Evolutionary conservation across 768 basidiomycete species (phyloP).

Genomic region (Gloeostereum incarnatum): DNA sequence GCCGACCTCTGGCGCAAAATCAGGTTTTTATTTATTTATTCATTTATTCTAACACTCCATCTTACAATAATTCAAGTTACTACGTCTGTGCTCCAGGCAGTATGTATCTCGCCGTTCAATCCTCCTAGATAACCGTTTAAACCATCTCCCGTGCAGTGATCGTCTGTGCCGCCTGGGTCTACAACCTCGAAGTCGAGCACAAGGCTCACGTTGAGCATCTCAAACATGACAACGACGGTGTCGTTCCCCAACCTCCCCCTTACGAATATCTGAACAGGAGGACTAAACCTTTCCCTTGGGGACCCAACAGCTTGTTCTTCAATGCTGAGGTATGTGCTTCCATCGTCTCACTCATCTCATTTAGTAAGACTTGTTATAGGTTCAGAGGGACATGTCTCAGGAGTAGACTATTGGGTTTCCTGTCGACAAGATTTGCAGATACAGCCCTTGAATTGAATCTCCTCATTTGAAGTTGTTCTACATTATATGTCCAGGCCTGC

Average conservation of each 20-base stretch:
- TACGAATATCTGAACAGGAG: slow-evolving; percentile 75
- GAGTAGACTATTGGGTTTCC: slow-evolving; percentile 15
- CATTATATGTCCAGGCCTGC: too few relatives aligned
- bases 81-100: slow-evolving; percentile 71
- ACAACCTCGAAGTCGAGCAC: slow-evolving; percentile 54
- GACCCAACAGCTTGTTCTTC: slow-evolving; percentile 75
- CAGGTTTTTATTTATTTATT: slow-evolving; percentile 38
- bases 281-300: slow-evolving; percentile 80
- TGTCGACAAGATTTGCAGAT: too few relatives aligned
- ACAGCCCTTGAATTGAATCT: too few relatives aligned
- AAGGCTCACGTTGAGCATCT: slow-evolving; percentile 62
- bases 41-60: slow-evolving; percentile 9
- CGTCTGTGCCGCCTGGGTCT: slow-evolving; percentile 43
- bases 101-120: slow-evolving; percentile 26
- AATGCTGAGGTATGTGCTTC: slow-evolving; percentile 52
- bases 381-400: slow-evolving; percentile 54
- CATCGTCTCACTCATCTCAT: background rate
- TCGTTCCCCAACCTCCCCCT: slow-evolving; percentile 58
- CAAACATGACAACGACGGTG: slow-evolving; percentile 63
- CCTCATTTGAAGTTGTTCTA: too few relatives aligned
- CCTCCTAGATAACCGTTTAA: slow-evolving; percentile 5
- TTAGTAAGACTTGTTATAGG: slow-evolving; percentile 21
- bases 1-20: slow-evolving; percentile 82
- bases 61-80: slow-evolving; percentile 35
- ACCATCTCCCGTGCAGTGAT: slow-evolving; percentile 24